Evolutionary conservation across 805 yeast genomes (phyloP).

Genomic region (Cyberlindnera misumaiensis): DNA sequence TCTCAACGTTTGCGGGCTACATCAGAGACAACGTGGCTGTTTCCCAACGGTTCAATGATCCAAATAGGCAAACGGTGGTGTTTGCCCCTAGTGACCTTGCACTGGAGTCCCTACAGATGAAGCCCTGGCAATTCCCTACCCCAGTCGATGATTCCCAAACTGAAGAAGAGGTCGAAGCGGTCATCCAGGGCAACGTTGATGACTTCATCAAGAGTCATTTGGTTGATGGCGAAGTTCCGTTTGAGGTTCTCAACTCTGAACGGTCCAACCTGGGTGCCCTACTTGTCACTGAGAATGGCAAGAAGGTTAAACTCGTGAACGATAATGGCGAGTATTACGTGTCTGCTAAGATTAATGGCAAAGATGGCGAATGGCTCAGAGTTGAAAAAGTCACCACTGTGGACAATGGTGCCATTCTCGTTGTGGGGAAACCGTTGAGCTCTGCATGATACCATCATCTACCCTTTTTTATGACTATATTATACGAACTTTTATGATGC

Average conservation of each 20-base stretch:
- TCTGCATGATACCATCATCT: constrained; percentile 1
- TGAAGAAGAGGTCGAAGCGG: constrained; percentile 40
- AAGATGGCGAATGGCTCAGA: constrained; percentile 28
- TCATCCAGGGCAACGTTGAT: constrained; percentile 44
- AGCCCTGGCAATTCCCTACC: constrained; percentile 82
- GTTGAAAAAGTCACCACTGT: constrained; percentile 31
- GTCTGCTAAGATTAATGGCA: constrained; percentile 24
- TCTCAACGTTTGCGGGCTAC: constrained; percentile 62
- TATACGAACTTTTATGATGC: not conserved
- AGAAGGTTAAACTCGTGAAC: constrained; percentile 30
- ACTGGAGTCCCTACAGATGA: constrained; percentile 38
- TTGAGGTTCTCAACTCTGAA: constrained; percentile 12
- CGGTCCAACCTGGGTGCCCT: constrained; percentile 22
- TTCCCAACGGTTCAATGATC: constrained; percentile 40
- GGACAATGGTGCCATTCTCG: constrained; percentile 40
- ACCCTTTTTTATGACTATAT: not conserved
- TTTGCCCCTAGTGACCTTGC: constrained; percentile 71
- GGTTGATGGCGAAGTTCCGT: constrained; percentile 29
- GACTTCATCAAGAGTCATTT: constrained; percentile 61
- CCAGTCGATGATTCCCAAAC: constrained; percentile 31
- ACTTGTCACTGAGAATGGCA: constrained; percentile 28
- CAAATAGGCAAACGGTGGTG: constrained; percentile 39
- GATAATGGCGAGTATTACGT: constrained; percentile 30
- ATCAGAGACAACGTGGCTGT: constrained; percentile 55
- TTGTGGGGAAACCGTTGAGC: constrained; percentile 27